Percentiles rank a stretch among this genome's conserved stretches.
Conservation (phyloP, 257 asterid genomes). For the Plantago major region DNA sequence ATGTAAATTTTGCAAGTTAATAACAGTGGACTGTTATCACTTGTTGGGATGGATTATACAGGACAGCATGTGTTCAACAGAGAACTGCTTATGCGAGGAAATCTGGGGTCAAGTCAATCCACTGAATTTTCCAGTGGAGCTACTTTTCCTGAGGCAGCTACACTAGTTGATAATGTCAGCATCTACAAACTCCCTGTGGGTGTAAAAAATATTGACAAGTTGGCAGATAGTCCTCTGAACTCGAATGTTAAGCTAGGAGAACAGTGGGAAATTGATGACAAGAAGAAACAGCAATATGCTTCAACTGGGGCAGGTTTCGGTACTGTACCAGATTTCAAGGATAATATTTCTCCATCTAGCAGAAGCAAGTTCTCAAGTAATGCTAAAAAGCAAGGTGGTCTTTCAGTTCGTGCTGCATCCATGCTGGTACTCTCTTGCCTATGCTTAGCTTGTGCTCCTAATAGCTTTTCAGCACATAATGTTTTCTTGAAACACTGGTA, state of each 20-base stretch:
- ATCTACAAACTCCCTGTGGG: constrained; percentile 86
- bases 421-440: constrained; percentile 62
- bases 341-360: constrained; percentile 27
- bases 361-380: constrained; percentile 32
- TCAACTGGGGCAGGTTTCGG: constrained; percentile 28
- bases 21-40: constrained; percentile 13
- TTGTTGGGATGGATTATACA: constrained; percentile 30
- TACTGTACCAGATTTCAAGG: constrained; percentile 27
- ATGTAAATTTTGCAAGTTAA: neutral
- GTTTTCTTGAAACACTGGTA: neutral
- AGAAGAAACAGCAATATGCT: constrained; percentile 34
- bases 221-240: constrained; percentile 33
- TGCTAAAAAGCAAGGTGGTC: constrained; percentile 72
- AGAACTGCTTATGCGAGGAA: constrained; percentile 55
- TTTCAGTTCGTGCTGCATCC: constrained; percentile 84
- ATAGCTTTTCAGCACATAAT: neutral
- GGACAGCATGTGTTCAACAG: constrained; percentile 47
- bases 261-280: constrained; percentile 34
- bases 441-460: neutral
- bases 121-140: constrained; percentile 38
- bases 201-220: constrained; percentile 49
- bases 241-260: constrained; percentile 34
- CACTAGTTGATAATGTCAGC: constrained; percentile 43
- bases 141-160: constrained; percentile 37
- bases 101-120: constrained; percentile 40